Evolutionary conservation across 169 alveolate genomes (phyloP).

Genomic region (Plasmodium yoelii): DNA sequence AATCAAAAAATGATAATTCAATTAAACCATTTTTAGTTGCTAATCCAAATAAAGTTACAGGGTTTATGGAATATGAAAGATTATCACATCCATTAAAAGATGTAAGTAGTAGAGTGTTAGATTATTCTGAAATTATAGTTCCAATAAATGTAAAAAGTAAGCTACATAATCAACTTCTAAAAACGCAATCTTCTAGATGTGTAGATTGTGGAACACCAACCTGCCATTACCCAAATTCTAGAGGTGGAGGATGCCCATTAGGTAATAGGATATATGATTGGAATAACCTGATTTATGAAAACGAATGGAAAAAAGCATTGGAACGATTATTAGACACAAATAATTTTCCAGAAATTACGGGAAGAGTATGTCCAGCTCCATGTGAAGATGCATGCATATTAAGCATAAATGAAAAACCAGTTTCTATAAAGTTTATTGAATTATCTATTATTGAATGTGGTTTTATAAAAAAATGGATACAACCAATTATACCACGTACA

Average conservation of each 20-base stretch:
- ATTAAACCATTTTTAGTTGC: conserved; percentile 74
- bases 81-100: conserved; percentile 75
- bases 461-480: conserved; percentile 82
- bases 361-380: conserved; percentile 85
- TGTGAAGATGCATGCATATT: conserved; percentile 85
- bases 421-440: conserved; percentile 84
- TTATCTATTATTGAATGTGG: conserved; percentile 82
- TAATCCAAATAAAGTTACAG: conserved; percentile 76
- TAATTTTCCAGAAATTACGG: conserved; percentile 86
- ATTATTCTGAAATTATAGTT: conserved; percentile 76
- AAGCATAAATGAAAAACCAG: conserved; percentile 83
- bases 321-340: conserved; percentile 83
- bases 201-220: conserved; percentile 87
- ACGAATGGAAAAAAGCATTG: conserved; percentile 83
- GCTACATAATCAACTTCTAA: conserved; percentile 69
- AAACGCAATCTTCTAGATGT: conserved; percentile 85
- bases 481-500: conserved; percentile 78
- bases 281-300: conserved; percentile 82
- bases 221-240: conserved; percentile 81
- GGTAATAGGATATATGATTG: conserved; percentile 84
- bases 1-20: not conserved
- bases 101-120: conserved; percentile 70
- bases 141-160: conserved; percentile 73
- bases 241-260: conserved; percentile 87
- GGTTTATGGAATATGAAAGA: conserved; percentile 76